These are phyloP conservation scores for Adansonia grandidieri DNA, from an alignment of 441 rosid species.

Conservation along the genomic window DNA sequence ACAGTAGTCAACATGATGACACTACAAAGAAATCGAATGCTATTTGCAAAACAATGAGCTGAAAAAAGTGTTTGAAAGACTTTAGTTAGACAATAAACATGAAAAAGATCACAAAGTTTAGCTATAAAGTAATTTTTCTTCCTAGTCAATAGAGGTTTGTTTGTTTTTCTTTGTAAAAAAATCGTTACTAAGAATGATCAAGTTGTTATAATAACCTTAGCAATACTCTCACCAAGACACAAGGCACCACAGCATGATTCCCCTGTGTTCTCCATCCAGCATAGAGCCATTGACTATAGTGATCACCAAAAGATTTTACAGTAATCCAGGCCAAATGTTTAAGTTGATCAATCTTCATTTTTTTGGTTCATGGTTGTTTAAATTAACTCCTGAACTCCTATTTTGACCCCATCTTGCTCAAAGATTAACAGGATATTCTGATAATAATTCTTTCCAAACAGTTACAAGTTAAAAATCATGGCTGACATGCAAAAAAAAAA, in stretches of 20 bases:
- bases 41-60: slow-evolving; percentile 1
- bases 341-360: background rate
- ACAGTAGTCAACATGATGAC: background rate
- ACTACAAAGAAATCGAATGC: background rate
- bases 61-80: background rate
- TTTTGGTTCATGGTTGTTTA: background rate
- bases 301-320: background rate
- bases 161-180: background rate
- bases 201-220: background rate
- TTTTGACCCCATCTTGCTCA: background rate
- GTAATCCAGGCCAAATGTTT: background rate
- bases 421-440: background rate
- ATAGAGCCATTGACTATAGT: background rate
- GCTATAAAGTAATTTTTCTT: background rate
- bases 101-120: background rate
- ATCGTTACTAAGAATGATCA: slow-evolving; percentile 10
- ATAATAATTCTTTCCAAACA: background rate
- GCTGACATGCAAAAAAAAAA: background rate
- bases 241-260: background rate
- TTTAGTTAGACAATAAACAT: background rate
- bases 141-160: background rate
- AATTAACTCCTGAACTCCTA: background rate
- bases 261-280: background rate
- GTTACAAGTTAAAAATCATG: background rate
- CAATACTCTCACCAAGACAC: background rate